Evolutionary conservation across 257 asterid species (phyloP), one percentile per base, ranked within the genome.

Genomic region (Linderniella brevidens): DNA sequence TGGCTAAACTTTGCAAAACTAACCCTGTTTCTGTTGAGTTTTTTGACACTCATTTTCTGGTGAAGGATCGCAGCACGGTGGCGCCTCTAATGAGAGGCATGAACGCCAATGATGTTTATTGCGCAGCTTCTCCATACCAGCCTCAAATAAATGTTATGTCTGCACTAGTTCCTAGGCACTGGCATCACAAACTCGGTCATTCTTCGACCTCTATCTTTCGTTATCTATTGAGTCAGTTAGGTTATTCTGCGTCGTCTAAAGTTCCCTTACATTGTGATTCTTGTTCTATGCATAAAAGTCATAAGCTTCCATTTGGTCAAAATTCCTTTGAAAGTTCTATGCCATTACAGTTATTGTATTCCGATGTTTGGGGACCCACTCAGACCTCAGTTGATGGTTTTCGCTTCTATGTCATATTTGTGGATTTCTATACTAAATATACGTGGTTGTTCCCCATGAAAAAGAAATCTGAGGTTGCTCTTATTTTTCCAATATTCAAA

Each of bases 341-440:
- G 1, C 48, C n/a, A n/a, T 18, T 43, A n/a, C 19, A 43, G 18
- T 18, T 43, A 9, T 11, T 43, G 16, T 43, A 11, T 43, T 43
- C 3, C 18, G 48, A 43, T 43, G 48, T 43, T 11, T 43, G 48
- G 48, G n/a, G 48, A 6, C 29, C 52, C 5, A 42, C 46, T 3
- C 4, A 40, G n/a, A 6, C 11, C 3, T 55, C 57, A 0, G 0
- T 13, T 15, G 48, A 61, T 55, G 53, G 50, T 8, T 56, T 8
- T 1, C 36, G 38, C 4, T 62, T 55, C 11, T 55, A 62, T 50
- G 35, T 56, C 1, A 35, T 55, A 1, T 50, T 62, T 38, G 45
- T 62, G 4, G 58, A 62, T 29, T 53, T 49, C 10, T 62, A 5
- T 9, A 62, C 54, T 11, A 49, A 56, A 43, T 62, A 56, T 17